Evolutionary conservation across 257 asterid genomes (phyloP), one percentile per base, ranked within the genome.

Genomic region (Nicotiana attenuata): DNA sequence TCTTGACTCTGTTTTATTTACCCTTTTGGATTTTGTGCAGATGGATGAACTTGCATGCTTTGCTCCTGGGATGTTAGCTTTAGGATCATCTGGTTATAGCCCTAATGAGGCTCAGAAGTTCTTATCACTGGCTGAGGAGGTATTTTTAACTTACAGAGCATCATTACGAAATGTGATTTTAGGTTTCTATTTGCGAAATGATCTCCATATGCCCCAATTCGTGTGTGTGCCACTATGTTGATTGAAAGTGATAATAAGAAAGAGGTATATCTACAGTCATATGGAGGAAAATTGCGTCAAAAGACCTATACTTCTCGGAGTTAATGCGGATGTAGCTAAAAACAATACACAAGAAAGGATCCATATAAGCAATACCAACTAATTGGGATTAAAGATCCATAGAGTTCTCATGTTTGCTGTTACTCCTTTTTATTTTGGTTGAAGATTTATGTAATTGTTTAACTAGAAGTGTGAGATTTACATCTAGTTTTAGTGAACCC

Each of bases 1-100:
- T 65, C 31, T 78, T 59, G 53, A 50, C 16, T 26, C 5, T 81
- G 45, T 84, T 60, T 56, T 35, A 78, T 52, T 65, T 79, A 77
- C 84, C 28, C 85, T 83, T 41, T 85, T 67, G 75, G 81, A 86
- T 85, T 84, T 56, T 77, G 33, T 87, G 85, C 96, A 97, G 98
- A 97, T 94, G 98, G 99, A 94, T 89, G 98, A 97, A 89, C 93
- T 97, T 78, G 99, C 99, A 56, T 97, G 99, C 87, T 97, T 97
- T 88, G 98, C 99, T 81, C 99, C 99, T 65, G 99, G 99, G 78
- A 97, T 97, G 99, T 67, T 97, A 81, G 99, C 98, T 63, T 83
- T 97, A 87, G 99, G 99, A 69, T 89, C 99, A 82, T 85, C 90
- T 82, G 99, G 97, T 85, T 97, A 92, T 89, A 88, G 89, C 83